phyloP scores from a whole-genome alignment of 2,329 filamentous ascomycete species.

The Leptographium galeiforme region DNA sequence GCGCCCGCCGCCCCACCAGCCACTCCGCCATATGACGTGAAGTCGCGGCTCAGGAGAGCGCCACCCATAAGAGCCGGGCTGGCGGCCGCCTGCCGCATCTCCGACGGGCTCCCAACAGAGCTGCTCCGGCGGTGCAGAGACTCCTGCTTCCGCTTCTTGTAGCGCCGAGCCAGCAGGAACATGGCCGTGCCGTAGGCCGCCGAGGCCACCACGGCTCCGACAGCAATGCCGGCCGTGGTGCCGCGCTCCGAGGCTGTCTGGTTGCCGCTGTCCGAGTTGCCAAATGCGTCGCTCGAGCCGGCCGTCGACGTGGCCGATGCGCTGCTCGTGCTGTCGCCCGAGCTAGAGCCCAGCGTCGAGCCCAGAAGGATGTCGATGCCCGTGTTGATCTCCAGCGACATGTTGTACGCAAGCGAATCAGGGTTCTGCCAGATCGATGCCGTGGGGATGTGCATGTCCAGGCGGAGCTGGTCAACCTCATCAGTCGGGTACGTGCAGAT shows the following conservation, averaged over 20 bases:
- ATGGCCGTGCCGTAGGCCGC: conserved; percentile 87
- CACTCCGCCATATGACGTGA: conserved; percentile 37
- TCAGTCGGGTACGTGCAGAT: conserved; percentile 55
- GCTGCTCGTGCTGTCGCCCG: conserved; percentile 23
- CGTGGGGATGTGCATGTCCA: conserved; percentile 57
- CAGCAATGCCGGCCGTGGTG: conserved; percentile 56
- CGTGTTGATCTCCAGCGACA: conserved; percentile 74
- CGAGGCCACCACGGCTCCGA: conserved; percentile 64
- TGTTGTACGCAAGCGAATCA: conserved; percentile 49
- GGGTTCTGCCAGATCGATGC: conserved; percentile 64
- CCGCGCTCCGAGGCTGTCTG: conserved; percentile 46
- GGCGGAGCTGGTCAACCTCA: conserved; percentile 52
- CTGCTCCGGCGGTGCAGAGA: conserved; percentile 65
- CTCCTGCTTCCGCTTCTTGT: conserved; percentile 78
- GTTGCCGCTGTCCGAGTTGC: conserved; percentile 23
- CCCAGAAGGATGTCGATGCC: conserved; percentile 55
- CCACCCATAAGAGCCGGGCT: conserved; percentile 59
- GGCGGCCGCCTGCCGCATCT: conserved; percentile 39
- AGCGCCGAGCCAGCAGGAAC: conserved; percentile 83
- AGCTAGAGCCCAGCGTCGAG: conserved; percentile 25
- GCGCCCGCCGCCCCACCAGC: conserved; percentile 29
- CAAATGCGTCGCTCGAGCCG: conserved; percentile 20
- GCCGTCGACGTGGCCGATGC: conserved; percentile 18
- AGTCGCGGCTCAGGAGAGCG: conserved; percentile 44
- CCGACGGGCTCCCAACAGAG: conserved; percentile 50